Evolutionary conservation across 1,284 basidiomycete genomes (phyloP), one percentile per base, ranked within the genome.

Genomic region (Pulchroboletus neoregius): DNA sequence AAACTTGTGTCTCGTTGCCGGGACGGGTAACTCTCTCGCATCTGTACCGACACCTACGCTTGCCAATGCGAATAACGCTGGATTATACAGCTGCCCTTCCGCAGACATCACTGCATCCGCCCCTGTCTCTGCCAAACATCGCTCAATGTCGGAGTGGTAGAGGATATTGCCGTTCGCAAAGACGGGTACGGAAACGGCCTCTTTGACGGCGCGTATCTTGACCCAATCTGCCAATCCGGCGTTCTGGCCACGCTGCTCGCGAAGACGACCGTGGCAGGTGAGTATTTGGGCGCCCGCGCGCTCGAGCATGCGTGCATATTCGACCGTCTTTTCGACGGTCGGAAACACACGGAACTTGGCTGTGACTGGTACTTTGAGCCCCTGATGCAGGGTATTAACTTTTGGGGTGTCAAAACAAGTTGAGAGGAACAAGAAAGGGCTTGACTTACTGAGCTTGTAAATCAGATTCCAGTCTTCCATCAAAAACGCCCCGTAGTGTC

Each of bases 161-260:
- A 98, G 79, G 41, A 98, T 82, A 65, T 98, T 98, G n/a, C 95
- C 95, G 65, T 99, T 99, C 0, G 95, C 94, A 62, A 99, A 91
- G 2, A 98, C 94, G 0, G 95, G 95, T 0, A 98, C 82, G 2
- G 80, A 84, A 24, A 97, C 91, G 0, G 91, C 88, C 57, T 87
- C 66, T 66, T 93, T 94, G 52, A 96, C 91, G 0, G 88, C 86
- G 13, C 75, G 74, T 59, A 96, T 94, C 67, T 93, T 84, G 28
- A 68, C 69, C 84, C 86, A 96, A 55, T 92, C 90, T 2, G 93
- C 93, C 2, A 94, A 66, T 5, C 93, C 86, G 0, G 77, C 69
- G 34, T 79, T 77, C 46, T 93, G 90, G 0, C 94, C 96, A 43
- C 95, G 86, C 71, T 96, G 93, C 54, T 96, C 93, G 26, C 94